Base-by-base conservation (phyloP, 2,329 filamentous ascomycete species). In the Fusarium kyushuense region DNA sequence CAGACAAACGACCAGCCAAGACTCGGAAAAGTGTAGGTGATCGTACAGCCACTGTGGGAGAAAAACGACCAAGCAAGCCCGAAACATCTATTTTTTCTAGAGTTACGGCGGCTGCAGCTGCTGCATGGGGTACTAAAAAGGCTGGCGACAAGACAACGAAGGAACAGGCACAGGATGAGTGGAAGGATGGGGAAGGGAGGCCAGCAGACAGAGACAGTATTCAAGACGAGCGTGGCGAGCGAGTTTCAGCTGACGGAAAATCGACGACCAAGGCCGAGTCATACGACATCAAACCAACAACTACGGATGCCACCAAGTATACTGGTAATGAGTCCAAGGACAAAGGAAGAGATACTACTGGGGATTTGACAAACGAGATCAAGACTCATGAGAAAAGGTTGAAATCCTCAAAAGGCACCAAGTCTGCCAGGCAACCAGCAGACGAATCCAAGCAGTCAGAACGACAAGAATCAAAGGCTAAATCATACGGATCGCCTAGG, bases 151-250 rank as follows among this genome's bases (percentile, higher is more conserved):
- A 76, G 58, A 76, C 75, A 21, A 75, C 63, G 13, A 66, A 66
- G 35, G 77, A 67, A 41, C 77, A 78, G 58, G 77, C 77, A 62
- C 78, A 76, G 63, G 79, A 79, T 54, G 78, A 80, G 49, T 78
- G 78, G 64, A 79, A 62, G 6, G 47, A 65, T 13, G 57, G 62
- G 19, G 63, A 32, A 35, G 55, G 48, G 25, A 62, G 17, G 13
- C 16, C 25, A 17, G 36, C 53, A 45, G 47, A 35, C 25, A 46
- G 38, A n/a, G 30, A 19, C n/a, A 23, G 17, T 12, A 23, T 17
- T 38, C 27, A 21, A 25, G 48, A 36, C 12, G 33, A 25, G 25
- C 19, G 19, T 12, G 13, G 13, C 11, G 29, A 23, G 32, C 48
- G 58, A 53, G 21, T 35, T 23, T 27, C 43, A 46, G 33, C 25